Evolutionary conservation across 495 filamentous ascomycete species (phyloP), one percentile per base, ranked within the genome.

Genomic region (Lepidopterella palustris): DNA sequence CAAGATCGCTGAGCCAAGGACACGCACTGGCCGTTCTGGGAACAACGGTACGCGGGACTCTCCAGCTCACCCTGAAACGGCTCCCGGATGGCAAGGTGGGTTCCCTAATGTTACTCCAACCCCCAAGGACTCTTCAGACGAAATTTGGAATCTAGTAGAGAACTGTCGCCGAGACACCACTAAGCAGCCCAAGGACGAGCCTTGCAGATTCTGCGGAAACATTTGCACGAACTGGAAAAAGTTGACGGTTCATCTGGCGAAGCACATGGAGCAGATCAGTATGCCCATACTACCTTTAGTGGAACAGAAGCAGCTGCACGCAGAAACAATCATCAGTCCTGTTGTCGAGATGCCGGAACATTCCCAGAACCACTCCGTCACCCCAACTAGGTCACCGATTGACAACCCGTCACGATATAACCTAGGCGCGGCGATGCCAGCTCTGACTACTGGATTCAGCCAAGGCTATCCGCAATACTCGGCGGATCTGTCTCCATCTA

Each of bases 191-290:
- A 75, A 81, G 51, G 80, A 88, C n/a, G 92, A 97, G 71, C 82
- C 87, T 23, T 97, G 92, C 76, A 84, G 87, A 57, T 97, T 97
- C 76, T 97, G 92, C 64, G 87, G 87, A 53, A 88, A 88, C 70
- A 76, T 82, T 29, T 92, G 87, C 74, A 82, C 79, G 58, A 89
- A 81, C 50, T 96, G 91, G 92, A 96, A 95, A 79, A 95, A 96
- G 77, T 77, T 97, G 55, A 95, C 89, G 2, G 90, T 91, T 27
- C 92, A 96, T 76, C 76, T 96, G 61, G 92, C 90, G n/a, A 91
- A 91, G 65, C 92, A 97, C 74, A 95, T 97, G 90, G 92, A 96
- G 69, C 84, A 88, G 59, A 88, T 97, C 69, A 89, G 88, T 64
- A 80, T 97, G 68, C 92, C 92, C 0, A 82, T 97, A 50, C 73